Base-by-base conservation (phyloP, 2,329 filamentous ascomycete genomes). In the Fusarium solani-melongenae region DNA sequence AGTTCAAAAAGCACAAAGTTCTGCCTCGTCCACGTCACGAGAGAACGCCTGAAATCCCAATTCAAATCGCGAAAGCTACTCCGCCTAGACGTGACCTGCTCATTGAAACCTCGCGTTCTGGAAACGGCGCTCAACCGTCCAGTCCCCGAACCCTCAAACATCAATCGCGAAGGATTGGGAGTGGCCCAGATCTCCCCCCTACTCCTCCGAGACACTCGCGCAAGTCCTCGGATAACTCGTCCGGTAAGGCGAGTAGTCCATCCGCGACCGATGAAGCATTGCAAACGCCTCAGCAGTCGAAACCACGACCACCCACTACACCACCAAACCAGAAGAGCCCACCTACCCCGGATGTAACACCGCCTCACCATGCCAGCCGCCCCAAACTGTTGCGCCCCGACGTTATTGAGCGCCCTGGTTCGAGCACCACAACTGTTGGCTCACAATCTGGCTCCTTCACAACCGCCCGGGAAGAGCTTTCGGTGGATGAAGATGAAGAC, bases 301-400 rank as follows among this genome's bases (percentile, higher is more conserved):
- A 82, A 62, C 78, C 79, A 57, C 83, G 81, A 63, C 78, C 85
- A 11, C 88, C 87, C n/a, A 84, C 85, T 63, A 93, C 92, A 6
- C 91, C 92, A 58, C 87, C 90, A 31, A 89, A 90, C 72, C 89
- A 92, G 72, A 87, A 88, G 77, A 93, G 90, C 76, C 92, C 92
- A 17, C 92, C 92, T 34, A 95, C 93, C 4, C 93, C 93, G 36
- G 93, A 94, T 81, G 88, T 92, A 53, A 95, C 93, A 17, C 93
- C 92, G 61, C 93, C 93, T 38, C 88, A 90, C 68, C 81, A 82
- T 49, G 78, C 80, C 56, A 81, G 81, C 39, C 85, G 85, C 66
- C 82, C 86, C 17, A 85, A 83, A 77, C 78, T 83, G 62, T 78
- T 85, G 53, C 87, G 88, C 34, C 87, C 88, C 20, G 79, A 81